Evolutionary conservation across 805 yeast species (phyloP), one percentile per base, ranked within the genome.

Genomic region (Starmera dryadoides): DNA sequence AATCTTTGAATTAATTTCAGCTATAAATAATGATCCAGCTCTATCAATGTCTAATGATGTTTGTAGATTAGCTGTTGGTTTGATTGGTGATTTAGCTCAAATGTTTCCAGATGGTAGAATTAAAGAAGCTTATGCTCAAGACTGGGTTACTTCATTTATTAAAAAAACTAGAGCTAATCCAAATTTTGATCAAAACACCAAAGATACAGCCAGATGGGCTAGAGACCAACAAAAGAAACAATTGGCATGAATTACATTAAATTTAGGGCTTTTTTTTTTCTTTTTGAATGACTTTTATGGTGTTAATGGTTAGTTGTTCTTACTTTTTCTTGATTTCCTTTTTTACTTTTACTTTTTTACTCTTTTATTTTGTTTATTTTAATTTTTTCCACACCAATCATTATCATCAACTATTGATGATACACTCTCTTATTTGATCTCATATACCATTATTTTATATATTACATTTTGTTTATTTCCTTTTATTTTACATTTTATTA

Each of bases 141-240:
- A 71, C 2, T 87, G 96, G 96, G 78, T 93, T 21, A 65, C 83
- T 6, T 81, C 77, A 20, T 75, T 86, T 56, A 81, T 93, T 56
- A 81, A 78, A 58, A 76, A 70, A 55, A 81, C 89, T 18, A 77
- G 93, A 60, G 55, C 75, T 39, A 81, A 80, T 56, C 69, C 73
- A 45, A 50, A 68, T 25, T 85, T 79, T 56, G 68, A 77, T 28
- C 77, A 75, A 50, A 64, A 71, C 40, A 87, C 97, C 11, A 79
- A 77, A 58, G 93, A 84, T 54, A 86, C 96, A n/a, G 97, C 97
- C 8, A 77, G 89, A 64, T 93, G 98, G 98, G 97, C 98, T 14
- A 77, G 93, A 50, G 96, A 85, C 53, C 95, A 66, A 45, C 57
- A 50, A 37, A 53, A 48, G 34, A 43, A 40, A 35, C 58, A 52